Percentiles rank a stretch among this genome's conserved stretches.
These are phyloP conservation scores for Lichtheimia ramosa DNA, from an alignment of 371 early-diverging fungal genomes.

Conservation along the genomic window DNA sequence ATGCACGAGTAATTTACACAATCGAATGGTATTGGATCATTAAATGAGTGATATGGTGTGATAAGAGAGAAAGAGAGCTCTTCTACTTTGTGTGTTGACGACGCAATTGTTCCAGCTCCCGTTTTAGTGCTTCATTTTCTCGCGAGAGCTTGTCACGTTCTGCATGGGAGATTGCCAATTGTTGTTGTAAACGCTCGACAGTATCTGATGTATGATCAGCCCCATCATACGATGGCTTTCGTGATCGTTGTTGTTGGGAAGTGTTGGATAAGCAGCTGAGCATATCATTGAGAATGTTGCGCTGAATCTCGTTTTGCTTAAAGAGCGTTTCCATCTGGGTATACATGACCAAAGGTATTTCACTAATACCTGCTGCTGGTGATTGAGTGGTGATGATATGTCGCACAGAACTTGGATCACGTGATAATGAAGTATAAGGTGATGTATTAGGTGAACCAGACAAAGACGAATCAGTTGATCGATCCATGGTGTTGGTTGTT, in stretches of 20 bases:
- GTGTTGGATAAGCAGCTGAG: background rate
- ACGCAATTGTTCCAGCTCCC: conserved; percentile 46
- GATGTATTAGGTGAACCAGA: conserved; percentile 24
- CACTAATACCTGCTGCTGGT: background rate
- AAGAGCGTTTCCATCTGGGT: conserved; percentile 36
- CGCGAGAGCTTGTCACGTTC: conserved; percentile 56
- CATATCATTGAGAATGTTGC: conserved; percentile 33
- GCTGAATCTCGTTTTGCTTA: conserved; percentile 36
- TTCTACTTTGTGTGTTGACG: background rate
- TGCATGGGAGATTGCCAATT: conserved; percentile 36
- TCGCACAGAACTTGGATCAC: conserved; percentile 15
- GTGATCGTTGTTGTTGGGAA: background rate
- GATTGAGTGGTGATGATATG: conserved; percentile 6
- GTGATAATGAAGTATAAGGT: conserved; percentile 28
- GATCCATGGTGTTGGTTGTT: background rate
- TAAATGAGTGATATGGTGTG: background rate
- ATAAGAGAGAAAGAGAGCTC: background rate
- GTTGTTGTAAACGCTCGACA: conserved; percentile 41
- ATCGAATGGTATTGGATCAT: conserved; percentile 1
- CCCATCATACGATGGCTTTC: no score
- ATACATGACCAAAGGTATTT: conserved; percentile 10
- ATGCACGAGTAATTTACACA: background rate
- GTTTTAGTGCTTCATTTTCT: conserved; percentile 52
- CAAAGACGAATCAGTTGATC: conserved; percentile 10
- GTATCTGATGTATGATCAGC: background rate